Percentiles rank a stretch among this genome's conserved stretches.
These are phyloP conservation scores for Lichtheimia corymbifera DNA, from an alignment of 371 early-diverging fungal genomes.

Conservation along the genomic window DNA sequence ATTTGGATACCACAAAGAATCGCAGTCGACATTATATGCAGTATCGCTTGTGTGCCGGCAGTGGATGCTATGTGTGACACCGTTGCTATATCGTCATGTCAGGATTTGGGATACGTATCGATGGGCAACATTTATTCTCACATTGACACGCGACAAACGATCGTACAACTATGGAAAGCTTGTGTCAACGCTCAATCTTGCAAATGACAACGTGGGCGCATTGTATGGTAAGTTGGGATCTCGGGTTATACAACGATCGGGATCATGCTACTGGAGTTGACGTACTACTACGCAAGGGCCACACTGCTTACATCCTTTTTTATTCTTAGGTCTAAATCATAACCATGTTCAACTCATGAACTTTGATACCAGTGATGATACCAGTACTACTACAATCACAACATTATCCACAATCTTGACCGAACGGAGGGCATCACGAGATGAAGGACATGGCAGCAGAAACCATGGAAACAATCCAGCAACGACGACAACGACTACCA, in stretches of 20 bases:
- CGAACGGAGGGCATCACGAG: background rate
- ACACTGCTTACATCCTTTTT: too few relatives aligned
- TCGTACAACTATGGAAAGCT: slow-evolving; percentile 34
- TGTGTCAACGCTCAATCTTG: slow-evolving; percentile 35
- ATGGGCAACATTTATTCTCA: slow-evolving; percentile 65
- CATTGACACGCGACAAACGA: slow-evolving; percentile 44
- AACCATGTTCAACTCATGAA: background rate
- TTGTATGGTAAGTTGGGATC: too few relatives aligned
- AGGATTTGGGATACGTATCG: slow-evolving; percentile 51
- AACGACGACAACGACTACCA: background rate
- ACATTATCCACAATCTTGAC: background rate
- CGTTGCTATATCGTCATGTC: slow-evolving; percentile 53
- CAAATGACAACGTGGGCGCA: slow-evolving; percentile 17
- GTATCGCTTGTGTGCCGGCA: slow-evolving; percentile 53
- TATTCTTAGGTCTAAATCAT: background rate
- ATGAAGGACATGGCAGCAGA: background rate
- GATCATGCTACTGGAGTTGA: slow-evolving; percentile 1
- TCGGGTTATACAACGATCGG: background rate
- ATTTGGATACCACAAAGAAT: slow-evolving; percentile 31
- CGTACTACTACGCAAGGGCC: background rate
- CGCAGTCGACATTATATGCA: slow-evolving; percentile 40
- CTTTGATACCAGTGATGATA: background rate
- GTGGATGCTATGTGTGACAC: slow-evolving; percentile 58
- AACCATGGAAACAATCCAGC: background rate
- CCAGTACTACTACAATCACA: background rate